Evolutionary conservation across 805 yeast species (phyloP).

Genomic region (Hanseniaspora meyeri): DNA sequence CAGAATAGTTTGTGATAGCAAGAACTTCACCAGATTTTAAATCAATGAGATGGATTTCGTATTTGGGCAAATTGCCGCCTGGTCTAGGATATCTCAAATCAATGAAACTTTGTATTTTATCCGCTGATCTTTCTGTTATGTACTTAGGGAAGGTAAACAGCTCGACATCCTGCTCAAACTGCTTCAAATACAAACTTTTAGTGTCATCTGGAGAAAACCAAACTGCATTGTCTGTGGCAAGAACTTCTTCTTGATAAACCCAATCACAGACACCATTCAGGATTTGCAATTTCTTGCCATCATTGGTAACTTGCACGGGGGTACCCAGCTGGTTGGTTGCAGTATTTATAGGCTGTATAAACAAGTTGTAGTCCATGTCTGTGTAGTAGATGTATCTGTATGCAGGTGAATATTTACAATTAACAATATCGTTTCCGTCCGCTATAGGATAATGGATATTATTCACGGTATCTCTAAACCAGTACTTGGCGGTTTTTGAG

Average conservation of each 20-base stretch:
- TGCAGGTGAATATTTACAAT: conserved; percentile 51
- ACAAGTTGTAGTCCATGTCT: conserved; percentile 40
- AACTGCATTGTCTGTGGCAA: conserved; percentile 43
- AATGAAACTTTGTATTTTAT: conserved; percentile 30
- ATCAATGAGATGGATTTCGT: conserved; percentile 1
- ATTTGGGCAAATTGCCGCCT: conserved; percentile 47
- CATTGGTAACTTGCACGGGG: conserved; percentile 3
- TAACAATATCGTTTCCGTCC: conserved; percentile 21
- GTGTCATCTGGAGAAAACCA: conserved; percentile 67
- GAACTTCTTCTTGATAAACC: conserved; percentile 76
- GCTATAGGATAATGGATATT: conserved; percentile 27
- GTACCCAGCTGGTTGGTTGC: conserved; percentile 16
- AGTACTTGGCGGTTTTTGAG: conserved; percentile 49
- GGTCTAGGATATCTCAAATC: conserved; percentile 55
- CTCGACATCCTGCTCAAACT: conserved; percentile 50
- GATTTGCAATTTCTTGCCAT: conserved; percentile 21
- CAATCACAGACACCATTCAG: conserved; percentile 68
- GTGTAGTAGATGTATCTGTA: conserved; percentile 47
- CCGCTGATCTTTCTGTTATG: conserved; percentile 30
- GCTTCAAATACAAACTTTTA: conserved; percentile 40
- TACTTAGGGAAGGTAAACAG: conserved; percentile 41
- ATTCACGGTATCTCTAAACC: conserved; percentile 42
- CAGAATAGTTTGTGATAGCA: conserved; percentile 21
- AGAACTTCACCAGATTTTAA: conserved; percentile 21
- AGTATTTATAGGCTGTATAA: conserved; percentile 30